These are phyloP conservation scores for Desmodesmus armatus DNA, from an alignment of 139 green algal genomes.

Conservation along the genomic window DNA sequence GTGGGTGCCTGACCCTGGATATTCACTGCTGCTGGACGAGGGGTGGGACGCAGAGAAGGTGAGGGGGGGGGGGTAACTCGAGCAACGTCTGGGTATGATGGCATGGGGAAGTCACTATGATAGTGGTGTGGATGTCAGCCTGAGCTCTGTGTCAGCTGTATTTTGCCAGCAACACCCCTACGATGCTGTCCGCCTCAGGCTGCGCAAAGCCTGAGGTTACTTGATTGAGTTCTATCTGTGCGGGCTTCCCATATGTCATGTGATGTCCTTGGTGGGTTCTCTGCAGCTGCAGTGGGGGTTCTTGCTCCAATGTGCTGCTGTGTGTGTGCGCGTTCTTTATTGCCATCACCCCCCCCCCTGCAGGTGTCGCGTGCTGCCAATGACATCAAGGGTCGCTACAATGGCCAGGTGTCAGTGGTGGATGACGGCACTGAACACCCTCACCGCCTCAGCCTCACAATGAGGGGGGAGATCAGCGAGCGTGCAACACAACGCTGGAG, in stretches of 20 bases:
- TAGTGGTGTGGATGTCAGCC: background rate
- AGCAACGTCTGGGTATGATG: background rate
- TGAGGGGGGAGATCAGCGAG: constrained; percentile 2
- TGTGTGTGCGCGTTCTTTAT: background rate
- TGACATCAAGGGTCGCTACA: constrained; percentile 4
- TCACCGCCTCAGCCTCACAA: constrained; percentile 77
- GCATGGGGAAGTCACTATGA: background rate
- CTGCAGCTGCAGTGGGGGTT: background rate
- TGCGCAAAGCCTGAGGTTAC: no score
- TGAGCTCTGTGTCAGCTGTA: no score
- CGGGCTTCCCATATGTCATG: no score
- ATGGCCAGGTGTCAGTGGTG: constrained; percentile 31
- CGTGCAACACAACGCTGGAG: background rate
- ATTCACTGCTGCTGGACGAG: constrained; percentile 63
- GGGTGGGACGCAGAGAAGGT: constrained; percentile 68
- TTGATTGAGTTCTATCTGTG: no score
- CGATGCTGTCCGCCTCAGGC: no score
- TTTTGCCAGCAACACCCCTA: background rate
- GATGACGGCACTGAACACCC: constrained; percentile 90
- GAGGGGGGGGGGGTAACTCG: background rate
- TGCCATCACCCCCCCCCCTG: background rate
- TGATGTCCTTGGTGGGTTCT: no score
- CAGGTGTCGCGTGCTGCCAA: background rate
- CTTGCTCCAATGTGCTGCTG: no score
- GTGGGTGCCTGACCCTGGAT: constrained; percentile 76